phyloP scores from a whole-genome alignment of 208 protist genomes.

The Porcisia hertigi region DNA sequence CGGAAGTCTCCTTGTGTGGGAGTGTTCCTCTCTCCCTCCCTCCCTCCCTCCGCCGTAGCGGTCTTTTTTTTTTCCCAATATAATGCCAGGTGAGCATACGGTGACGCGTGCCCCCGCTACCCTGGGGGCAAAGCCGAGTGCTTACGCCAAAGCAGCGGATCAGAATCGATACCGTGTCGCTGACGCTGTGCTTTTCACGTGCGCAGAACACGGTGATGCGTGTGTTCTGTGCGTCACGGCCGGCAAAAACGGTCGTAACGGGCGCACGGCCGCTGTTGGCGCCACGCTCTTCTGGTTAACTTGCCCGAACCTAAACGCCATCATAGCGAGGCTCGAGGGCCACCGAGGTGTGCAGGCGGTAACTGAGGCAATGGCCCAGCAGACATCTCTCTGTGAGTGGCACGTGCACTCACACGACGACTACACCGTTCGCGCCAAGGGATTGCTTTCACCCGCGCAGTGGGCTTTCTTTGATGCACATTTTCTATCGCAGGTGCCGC shows the following conservation, averaged over 20 bases:
- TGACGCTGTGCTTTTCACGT: constrained; percentile 63
- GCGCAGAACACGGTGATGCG: constrained; percentile 46
- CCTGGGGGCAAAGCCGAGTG: constrained; percentile 25
- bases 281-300: constrained; percentile 88
- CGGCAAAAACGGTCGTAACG: constrained; percentile 73
- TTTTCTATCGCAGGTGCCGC: constrained; percentile 33
- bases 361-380: constrained; percentile 27
- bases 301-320: constrained; percentile 76
- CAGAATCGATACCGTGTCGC: constrained; percentile 61
- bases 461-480: constrained; percentile 75
- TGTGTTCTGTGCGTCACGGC: constrained; percentile 78
- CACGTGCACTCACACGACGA: constrained; percentile 66
- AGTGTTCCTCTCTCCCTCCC: not conserved
- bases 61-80: not conserved
- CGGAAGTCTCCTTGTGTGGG: not conserved
- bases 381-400: constrained; percentile 14
- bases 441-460: constrained; percentile 43
- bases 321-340: constrained; percentile 76
- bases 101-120: not conserved
- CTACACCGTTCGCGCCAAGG: constrained; percentile 45
- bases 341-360: constrained; percentile 49
- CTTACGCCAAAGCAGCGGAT: constrained; percentile 60
- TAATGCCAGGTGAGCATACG: not conserved
- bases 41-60: not conserved
- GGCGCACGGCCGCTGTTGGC: constrained; percentile 69